phyloP scores from a whole-genome alignment of 306 rosid species.

The Styphnolobium japonicum region DNA sequence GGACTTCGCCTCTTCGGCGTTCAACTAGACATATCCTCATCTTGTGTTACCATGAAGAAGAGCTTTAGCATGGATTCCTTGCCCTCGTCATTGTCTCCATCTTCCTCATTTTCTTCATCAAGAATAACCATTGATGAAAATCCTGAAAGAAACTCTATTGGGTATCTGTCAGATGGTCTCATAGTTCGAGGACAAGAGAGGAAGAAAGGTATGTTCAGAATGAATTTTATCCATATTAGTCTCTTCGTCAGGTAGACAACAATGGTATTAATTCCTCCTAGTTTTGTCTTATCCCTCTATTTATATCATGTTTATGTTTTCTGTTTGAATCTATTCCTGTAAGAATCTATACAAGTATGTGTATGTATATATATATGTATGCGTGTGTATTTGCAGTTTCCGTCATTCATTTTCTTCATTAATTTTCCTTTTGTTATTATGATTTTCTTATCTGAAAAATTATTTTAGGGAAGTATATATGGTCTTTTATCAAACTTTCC shows the following conservation, averaged over 20 bases:
- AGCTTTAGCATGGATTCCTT: slow-evolving; percentile 68
- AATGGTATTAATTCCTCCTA: not conserved
- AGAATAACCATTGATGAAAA: slow-evolving; percentile 35
- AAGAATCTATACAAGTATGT: not conserved
- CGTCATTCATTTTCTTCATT: not conserved
- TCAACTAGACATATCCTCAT: slow-evolving; percentile 42
- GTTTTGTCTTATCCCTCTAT: not conserved
- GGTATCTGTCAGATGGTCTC: slow-evolving; percentile 73
- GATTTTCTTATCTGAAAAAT: not conserved
- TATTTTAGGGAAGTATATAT: not conserved
- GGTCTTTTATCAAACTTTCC: not conserved
- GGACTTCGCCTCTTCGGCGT: slow-evolving; percentile 68
- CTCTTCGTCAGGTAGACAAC: not conserved
- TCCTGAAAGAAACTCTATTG: slow-evolving; percentile 30
- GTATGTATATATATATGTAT: too few species aligned
- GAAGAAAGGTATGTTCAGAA: slow-evolving; percentile 47
- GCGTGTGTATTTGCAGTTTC: not conserved
- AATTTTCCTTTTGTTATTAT: not conserved
- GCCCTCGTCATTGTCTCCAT: slow-evolving; percentile 39
- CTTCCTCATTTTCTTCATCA: slow-evolving; percentile 40
- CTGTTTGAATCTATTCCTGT: not conserved
- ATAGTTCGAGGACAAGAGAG: slow-evolving; percentile 46
- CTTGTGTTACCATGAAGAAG: slow-evolving; percentile 47
- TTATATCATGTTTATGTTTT: not conserved
- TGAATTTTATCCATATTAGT: not conserved